These are phyloP conservation scores for Cytospora mali DNA, from an alignment of 2,329 filamentous ascomycete genomes.

Conservation along the genomic window DNA sequence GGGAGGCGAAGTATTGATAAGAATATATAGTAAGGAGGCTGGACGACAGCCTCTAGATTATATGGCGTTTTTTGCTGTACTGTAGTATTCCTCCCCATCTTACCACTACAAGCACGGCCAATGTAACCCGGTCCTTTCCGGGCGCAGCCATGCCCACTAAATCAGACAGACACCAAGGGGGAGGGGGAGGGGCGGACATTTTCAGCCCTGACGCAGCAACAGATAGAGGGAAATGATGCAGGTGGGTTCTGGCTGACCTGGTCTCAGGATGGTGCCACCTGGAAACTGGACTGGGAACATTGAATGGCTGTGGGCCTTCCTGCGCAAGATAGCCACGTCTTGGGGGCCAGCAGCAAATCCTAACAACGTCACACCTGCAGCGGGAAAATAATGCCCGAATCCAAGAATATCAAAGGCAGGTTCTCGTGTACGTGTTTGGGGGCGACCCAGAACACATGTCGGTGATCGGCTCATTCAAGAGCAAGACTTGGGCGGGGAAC, in stretches of 20 bases:
- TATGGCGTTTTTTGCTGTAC: background rate
- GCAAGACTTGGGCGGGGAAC: too few species aligned
- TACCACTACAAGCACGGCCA: background rate
- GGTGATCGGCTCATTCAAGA: too few species aligned
- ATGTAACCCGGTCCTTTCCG: conserved; percentile 14
- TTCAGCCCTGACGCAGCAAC: background rate
- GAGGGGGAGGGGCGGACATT: too few species aligned
- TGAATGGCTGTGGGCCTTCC: background rate
- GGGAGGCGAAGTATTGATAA: background rate
- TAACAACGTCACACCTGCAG: background rate
- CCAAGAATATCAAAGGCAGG: background rate
- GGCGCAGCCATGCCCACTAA: background rate
- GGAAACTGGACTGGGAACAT: background rate
- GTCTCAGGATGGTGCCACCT: conserved; percentile 20
- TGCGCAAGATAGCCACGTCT: background rate
- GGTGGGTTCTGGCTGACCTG: conserved; percentile 4
- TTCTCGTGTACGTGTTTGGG: too few species aligned
- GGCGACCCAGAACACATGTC: too few species aligned
- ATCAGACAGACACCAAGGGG: background rate
- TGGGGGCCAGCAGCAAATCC: too few species aligned
- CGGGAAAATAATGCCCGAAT: background rate
- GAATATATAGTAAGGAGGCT: background rate
- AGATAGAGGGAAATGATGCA: background rate
- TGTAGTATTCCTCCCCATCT: background rate
- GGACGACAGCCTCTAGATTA: background rate